Evolutionary conservation across 805 yeast genomes (phyloP).

Genomic region (Komagataella pseudopastoris): DNA sequence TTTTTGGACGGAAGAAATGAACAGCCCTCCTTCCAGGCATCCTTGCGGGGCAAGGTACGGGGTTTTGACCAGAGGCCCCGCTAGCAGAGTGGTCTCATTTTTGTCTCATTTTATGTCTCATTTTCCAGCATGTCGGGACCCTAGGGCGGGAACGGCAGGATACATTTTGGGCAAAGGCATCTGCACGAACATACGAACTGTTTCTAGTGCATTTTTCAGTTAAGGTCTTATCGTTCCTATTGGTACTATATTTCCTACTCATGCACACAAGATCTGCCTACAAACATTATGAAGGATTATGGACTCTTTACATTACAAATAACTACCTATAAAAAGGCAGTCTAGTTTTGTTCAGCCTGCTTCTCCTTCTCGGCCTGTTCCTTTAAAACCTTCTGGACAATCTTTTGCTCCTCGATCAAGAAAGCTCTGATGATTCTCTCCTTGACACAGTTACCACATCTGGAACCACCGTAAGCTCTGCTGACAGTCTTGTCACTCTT

Average conservation of each 20-base stretch:
- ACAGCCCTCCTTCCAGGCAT: not conserved
- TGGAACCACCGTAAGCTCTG: slow-evolving; percentile 99
- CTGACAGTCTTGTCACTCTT: slow-evolving; percentile 97
- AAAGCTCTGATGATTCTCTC: slow-evolving; percentile 99
- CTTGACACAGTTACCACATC: slow-evolving; percentile 98
- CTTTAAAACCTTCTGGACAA: slow-evolving; percentile 98
- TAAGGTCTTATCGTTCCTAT: not conserved
- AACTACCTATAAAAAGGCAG: not conserved
- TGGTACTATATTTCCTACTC: not conserved
- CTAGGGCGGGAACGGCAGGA: not conserved
- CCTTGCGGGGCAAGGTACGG: not conserved
- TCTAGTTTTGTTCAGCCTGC: slow-evolving; percentile 31
- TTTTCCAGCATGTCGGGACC: not conserved
- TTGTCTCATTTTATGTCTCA: not conserved
- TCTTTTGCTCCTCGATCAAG: slow-evolving; percentile 99
- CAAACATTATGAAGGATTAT: not conserved
- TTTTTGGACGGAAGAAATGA: not conserved
- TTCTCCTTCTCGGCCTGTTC: slow-evolving; percentile 86
- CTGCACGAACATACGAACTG: not conserved
- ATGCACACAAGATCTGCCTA: not conserved
- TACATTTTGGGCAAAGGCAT: not conserved
- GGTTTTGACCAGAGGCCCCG: not conserved
- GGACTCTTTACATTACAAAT: not conserved
- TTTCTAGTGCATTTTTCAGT: not conserved
- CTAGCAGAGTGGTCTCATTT: not conserved